phyloP scores from a whole-genome alignment of 768 basidiomycete species.

The Obba rivulosa region DNA sequence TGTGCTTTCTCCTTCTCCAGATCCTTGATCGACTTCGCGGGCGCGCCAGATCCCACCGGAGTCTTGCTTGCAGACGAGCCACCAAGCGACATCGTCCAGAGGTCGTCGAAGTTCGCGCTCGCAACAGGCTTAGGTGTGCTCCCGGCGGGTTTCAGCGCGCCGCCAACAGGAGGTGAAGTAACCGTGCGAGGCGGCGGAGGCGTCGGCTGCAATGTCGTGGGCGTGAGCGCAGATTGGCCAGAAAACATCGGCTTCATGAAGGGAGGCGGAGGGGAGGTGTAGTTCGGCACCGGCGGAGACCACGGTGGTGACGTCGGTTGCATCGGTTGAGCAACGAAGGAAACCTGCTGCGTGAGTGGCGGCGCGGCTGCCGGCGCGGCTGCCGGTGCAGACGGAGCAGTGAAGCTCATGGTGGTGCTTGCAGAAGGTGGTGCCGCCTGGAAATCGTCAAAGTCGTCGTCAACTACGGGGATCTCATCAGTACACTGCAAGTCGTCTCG shows the following conservation, averaged over 20 bases:
- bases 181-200: conserved; percentile 24
- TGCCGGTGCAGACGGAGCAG: conserved; percentile 16
- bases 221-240: conserved; percentile 7
- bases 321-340: conserved; percentile 10
- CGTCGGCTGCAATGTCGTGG: conserved; percentile 15
- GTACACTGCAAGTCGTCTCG: not conserved
- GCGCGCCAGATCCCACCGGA: conserved; percentile 19
- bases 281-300: not conserved
- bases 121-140: conserved; percentile 29
- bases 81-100: conserved; percentile 82
- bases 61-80: conserved; percentile 29
- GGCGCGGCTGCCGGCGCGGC: conserved; percentile 44
- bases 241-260: conserved; percentile 1
- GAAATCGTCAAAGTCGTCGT: conserved; percentile 87
- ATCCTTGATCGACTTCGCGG: conserved; percentile 73
- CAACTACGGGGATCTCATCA: conserved; percentile 24
- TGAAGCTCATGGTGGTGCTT: conserved; percentile 10
- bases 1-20: conserved; percentile 83
- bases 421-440: conserved; percentile 58
- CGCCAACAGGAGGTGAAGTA: conserved; percentile 12
- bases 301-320: not conserved
- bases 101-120: conserved; percentile 73
- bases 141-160: conserved; percentile 16
- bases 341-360: conserved; percentile 19
- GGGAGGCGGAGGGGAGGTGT: not conserved